Percentiles rank a stretch among this genome's conserved stretches.
Evolutionary conservation across 116 monocot species (phyloP).

Genomic region (Phalaenopsis hybrid): DNA sequence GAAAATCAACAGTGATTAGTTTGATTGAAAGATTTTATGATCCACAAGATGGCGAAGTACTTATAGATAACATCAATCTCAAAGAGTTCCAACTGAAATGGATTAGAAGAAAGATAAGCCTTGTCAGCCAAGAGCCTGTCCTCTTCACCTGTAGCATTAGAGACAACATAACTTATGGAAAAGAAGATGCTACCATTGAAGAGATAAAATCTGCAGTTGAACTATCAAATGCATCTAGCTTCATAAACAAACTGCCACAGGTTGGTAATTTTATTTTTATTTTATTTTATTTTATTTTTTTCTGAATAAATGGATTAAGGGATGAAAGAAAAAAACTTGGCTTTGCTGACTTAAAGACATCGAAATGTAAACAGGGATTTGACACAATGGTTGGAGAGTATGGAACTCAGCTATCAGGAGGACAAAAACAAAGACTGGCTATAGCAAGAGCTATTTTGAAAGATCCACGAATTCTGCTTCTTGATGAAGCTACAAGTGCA

Average conservation of each 20-base stretch:
- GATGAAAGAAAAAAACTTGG: not conserved
- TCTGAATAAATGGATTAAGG: not conserved
- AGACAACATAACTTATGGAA: conserved; percentile 79
- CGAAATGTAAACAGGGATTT: conserved; percentile 30
- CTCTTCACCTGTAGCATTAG: conserved; percentile 51
- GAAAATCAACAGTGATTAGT: conserved; percentile 71
- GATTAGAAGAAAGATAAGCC: conserved; percentile 69
- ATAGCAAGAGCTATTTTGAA: conserved; percentile 84
- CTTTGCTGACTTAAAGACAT: not conserved
- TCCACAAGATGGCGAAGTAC: conserved; percentile 52
- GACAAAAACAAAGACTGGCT: conserved; percentile 79
- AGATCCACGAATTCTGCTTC: conserved; percentile 64
- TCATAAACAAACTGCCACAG: conserved; percentile 72
- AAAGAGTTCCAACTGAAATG: conserved; percentile 57
- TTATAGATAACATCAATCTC: conserved; percentile 61
- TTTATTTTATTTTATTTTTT: not conserved
- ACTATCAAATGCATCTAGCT: conserved; percentile 67
- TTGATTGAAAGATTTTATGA: conserved; percentile 78
- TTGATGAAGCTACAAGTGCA: conserved; percentile 85
- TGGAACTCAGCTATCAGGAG: conserved; percentile 70
- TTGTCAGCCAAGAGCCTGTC: conserved; percentile 77
- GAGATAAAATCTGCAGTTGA: conserved; percentile 55
- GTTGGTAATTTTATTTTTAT: conserved; percentile 11
- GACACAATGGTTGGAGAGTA: conserved; percentile 70
- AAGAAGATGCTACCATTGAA: conserved; percentile 50